Evolutionary conservation across 306 rosid species (phyloP).

Genomic region (Vigna mungo): DNA sequence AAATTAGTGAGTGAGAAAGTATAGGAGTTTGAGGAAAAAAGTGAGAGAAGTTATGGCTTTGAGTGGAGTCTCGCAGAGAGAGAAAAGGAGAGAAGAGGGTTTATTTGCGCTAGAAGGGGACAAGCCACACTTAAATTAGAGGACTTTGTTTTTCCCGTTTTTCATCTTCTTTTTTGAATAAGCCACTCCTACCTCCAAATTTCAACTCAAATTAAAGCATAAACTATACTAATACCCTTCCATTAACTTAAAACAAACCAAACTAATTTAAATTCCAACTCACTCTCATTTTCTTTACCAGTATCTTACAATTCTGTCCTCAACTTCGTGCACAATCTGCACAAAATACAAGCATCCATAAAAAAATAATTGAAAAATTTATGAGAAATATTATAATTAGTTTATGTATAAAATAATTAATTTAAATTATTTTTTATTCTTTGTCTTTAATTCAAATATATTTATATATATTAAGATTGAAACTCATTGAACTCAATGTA

Average conservation of each 20-base stretch:
- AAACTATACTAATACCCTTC: conserved; percentile 43
- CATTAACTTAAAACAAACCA: conserved; percentile 26
- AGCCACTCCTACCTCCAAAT: not conserved
- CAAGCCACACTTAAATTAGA: conserved; percentile 59
- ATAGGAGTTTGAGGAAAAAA: conserved; percentile 37
- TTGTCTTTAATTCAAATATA: too few species aligned
- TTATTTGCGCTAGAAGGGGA: conserved; percentile 77
- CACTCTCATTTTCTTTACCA: too few species aligned
- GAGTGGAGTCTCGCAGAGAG: conserved; percentile 34
- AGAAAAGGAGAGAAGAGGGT: conserved; percentile 49
- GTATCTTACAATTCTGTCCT: too few species aligned
- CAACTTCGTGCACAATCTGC: too few species aligned
- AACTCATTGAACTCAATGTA: too few species aligned
- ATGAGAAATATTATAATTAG: too few species aligned
- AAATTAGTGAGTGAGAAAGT: conserved; percentile 48
- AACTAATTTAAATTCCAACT: too few species aligned
- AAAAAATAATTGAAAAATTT: too few species aligned
- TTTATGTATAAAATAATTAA: too few species aligned
- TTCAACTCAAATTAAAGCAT: not conserved
- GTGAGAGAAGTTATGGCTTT: conserved; percentile 49
- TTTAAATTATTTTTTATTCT: too few species aligned
- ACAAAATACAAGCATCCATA: too few species aligned
- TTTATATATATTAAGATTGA: too few species aligned
- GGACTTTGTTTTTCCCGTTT: conserved; percentile 4
- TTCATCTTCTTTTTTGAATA: not conserved